Evolutionary conservation across 192 early-diverging fungal genomes (phyloP).

Genomic region (Funneliformis mosseae): DNA sequence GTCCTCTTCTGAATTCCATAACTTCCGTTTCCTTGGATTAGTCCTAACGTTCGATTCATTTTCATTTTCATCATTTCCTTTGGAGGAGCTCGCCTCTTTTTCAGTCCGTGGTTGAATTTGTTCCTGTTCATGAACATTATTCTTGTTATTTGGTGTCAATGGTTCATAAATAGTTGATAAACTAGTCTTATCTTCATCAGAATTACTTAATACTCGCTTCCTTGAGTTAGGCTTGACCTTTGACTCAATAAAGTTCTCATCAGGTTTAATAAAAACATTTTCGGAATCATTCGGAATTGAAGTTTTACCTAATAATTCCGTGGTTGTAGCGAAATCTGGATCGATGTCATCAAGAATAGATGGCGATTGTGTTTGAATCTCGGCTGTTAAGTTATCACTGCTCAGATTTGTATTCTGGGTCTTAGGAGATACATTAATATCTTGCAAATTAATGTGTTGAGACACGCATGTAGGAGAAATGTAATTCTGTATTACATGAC

Average conservation of each 20-base stretch:
- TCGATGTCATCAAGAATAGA: neutral
- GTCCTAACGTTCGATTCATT: too few species aligned
- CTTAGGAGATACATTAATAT: neutral
- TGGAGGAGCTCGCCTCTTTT: too few species aligned
- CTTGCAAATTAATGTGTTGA: neutral
- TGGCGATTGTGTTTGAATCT: neutral
- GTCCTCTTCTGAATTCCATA: too few species aligned
- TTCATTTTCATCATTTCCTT: too few species aligned
- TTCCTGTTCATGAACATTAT: too few species aligned
- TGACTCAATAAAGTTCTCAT: neutral
- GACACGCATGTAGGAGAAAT: too few species aligned
- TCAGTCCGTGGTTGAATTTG: too few species aligned
- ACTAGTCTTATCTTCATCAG: neutral
- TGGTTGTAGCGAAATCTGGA: neutral
- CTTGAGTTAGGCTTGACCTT: neutral
- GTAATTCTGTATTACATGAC: too few species aligned
- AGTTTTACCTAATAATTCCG: neutral
- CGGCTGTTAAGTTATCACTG: too few species aligned
- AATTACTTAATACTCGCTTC: neutral
- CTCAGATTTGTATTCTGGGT: neutral
- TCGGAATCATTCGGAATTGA: neutral
- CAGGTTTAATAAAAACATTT: neutral
- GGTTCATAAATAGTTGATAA: neutral
- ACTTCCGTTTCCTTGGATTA: too few species aligned
- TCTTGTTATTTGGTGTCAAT: neutral